These are phyloP conservation scores for Psilocybe azurescens DNA, from an alignment of 768 basidiomycete species.

Conservation along the genomic window DNA sequence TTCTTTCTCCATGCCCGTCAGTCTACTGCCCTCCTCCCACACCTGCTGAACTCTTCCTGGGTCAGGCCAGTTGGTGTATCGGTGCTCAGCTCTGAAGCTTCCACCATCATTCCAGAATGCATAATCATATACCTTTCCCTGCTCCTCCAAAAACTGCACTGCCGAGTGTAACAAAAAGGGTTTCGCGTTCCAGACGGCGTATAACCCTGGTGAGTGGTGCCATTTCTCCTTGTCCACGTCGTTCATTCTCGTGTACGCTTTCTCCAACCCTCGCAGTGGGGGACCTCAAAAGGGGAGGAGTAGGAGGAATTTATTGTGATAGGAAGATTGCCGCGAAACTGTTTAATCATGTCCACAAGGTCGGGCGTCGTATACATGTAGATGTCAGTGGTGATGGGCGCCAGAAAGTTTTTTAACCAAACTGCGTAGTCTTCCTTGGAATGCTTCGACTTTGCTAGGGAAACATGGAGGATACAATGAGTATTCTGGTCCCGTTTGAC, in stretches of 20 bases:
- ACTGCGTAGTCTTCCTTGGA: constrained; percentile 3
- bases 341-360: constrained; percentile 36
- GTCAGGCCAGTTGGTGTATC: constrained; percentile 53
- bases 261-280: constrained; percentile 39
- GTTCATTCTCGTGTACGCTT: constrained; percentile 46
- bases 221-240: constrained; percentile 45
- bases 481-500: constrained; percentile 26
- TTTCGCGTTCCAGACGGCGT: constrained; percentile 60
- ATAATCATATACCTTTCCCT: constrained; percentile 47
- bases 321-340: constrained; percentile 26
- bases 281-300: constrained; percentile 49
- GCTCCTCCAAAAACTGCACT: constrained; percentile 26
- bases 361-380: constrained; percentile 58
- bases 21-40: constrained; percentile 40
- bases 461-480: constrained; percentile 61
- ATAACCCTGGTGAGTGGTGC: constrained; percentile 33
- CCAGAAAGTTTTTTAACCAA: constrained; percentile 24
- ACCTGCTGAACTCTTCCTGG: constrained; percentile 41
- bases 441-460: constrained; percentile 29
- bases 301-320: constrained; percentile 53
- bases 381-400: constrained; percentile 47
- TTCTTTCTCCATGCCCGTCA: constrained; percentile 38
- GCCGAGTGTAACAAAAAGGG: constrained; percentile 55
- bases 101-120: constrained; percentile 64
- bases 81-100: constrained; percentile 49